These are phyloP conservation scores for Tanacetum coccineum DNA, from an alignment of 129 eudicot species.

Conservation along the genomic window DNA sequence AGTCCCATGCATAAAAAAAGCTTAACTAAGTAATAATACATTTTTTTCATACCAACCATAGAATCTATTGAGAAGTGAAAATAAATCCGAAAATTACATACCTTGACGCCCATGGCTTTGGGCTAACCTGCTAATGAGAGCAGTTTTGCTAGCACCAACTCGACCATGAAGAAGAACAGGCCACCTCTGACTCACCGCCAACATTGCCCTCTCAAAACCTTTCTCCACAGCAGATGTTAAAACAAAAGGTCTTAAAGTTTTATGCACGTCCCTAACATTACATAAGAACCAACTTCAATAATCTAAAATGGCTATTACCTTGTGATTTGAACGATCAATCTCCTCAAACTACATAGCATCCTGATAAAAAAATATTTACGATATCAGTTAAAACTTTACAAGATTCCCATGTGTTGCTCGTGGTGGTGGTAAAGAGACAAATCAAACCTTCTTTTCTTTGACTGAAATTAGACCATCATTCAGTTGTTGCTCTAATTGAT, in stretches of 20 bases:
- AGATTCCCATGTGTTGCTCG: no score
- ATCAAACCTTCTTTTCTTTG: slow-evolving; percentile 65
- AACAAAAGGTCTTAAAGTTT: slow-evolving; percentile 53
- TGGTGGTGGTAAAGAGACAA: not conserved
- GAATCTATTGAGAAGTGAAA: not conserved
- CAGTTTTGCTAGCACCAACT: slow-evolving; percentile 86
- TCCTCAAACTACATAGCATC: no score
- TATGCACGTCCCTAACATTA: slow-evolving; percentile 36
- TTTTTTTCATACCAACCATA: no score
- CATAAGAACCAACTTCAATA: slow-evolving; percentile 8
- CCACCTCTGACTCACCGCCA: no score
- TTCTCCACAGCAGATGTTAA: no score
- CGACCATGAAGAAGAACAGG: no score
- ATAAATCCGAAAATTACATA: slow-evolving; percentile 30
- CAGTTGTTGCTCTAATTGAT: slow-evolving; percentile 52
- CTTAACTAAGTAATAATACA: no score
- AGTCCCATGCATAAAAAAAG: slow-evolving; percentile 29
- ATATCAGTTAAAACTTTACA: no score
- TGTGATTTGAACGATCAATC: slow-evolving; percentile 17
- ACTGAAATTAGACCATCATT: slow-evolving; percentile 50
- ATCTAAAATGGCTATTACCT: not conserved
- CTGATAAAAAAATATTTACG: no score
- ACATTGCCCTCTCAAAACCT: no score
- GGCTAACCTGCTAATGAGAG: slow-evolving; percentile 70
- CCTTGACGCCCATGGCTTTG: slow-evolving; percentile 62